phyloP scores from a whole-genome alignment of 202 grass and related monocot genomes.

The Sporobolus alterniflorus region DNA sequence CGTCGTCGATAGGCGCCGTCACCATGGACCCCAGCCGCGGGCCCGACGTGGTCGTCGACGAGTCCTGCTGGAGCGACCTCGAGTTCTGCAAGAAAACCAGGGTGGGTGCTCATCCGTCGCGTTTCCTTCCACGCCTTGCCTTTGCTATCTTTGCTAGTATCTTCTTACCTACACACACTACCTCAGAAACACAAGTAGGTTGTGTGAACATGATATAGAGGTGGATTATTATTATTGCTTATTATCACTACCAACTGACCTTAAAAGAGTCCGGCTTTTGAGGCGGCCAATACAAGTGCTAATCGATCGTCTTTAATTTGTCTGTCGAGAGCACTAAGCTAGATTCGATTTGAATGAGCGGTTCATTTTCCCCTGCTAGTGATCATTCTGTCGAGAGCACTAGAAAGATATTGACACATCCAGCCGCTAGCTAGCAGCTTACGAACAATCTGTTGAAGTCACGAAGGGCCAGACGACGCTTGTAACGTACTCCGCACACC shows the following conservation, averaged over 20 bases:
- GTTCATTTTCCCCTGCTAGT: background rate
- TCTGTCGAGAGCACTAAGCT: constrained; percentile 3
- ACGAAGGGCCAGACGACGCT: background rate
- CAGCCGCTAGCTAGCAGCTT: too few relatives aligned
- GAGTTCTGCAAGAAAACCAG: constrained; percentile 93
- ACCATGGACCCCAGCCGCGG: constrained; percentile 86
- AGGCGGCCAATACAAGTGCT: background rate
- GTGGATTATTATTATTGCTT: background rate
- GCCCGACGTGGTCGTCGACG: constrained; percentile 85
- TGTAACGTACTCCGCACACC: background rate
- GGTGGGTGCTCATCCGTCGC: constrained; percentile 36
- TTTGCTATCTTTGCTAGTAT: too few relatives aligned
- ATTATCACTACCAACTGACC: background rate
- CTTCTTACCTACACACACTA: too few relatives aligned
- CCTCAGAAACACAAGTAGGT: background rate
- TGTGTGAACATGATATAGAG: background rate
- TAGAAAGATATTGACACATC: background rate
- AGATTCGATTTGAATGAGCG: too few relatives aligned
- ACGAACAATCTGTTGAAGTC: background rate
- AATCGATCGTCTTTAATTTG: background rate
- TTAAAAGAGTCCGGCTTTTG: constrained; percentile 8
- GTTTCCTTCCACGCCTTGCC: too few relatives aligned
- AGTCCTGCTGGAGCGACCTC: constrained; percentile 95
- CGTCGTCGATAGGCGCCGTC: constrained; percentile 91
- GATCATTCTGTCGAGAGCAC: background rate